phyloP scores from a whole-genome alignment of 495 filamentous ascomycete genomes.

The Podospora pseudoanserina region DNA sequence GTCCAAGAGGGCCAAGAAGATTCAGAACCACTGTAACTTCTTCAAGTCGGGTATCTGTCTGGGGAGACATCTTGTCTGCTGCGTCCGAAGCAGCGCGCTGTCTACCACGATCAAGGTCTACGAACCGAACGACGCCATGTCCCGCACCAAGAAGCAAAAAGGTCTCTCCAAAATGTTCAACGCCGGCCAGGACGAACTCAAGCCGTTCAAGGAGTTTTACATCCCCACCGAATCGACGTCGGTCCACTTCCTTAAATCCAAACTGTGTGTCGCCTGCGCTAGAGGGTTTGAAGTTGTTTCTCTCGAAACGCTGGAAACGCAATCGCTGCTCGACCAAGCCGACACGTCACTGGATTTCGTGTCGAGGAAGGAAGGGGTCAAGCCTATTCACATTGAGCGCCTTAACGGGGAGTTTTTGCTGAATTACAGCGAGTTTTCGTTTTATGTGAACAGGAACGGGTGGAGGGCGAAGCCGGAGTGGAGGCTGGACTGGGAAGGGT shows the following conservation, averaged over 20 bases:
- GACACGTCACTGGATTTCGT: slow-evolving; percentile 98
- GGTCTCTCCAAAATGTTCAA: slow-evolving; percentile 94
- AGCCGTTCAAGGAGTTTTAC: slow-evolving; percentile 98
- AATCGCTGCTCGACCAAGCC: slow-evolving; percentile 94
- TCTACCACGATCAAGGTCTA: slow-evolving; percentile 96
- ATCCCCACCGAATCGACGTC: slow-evolving; percentile 95
- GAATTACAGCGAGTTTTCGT: slow-evolving; percentile 96
- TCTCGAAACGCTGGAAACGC: slow-evolving; percentile 94
- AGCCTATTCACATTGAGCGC: slow-evolving; percentile 96
- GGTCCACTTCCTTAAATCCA: slow-evolving; percentile 95
- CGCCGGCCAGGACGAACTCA: slow-evolving; percentile 86
- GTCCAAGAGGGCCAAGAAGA: slow-evolving; percentile 89
- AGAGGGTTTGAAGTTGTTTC: slow-evolving; percentile 96
- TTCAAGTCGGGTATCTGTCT: slow-evolving; percentile 96
- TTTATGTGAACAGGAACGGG: slow-evolving; percentile 98
- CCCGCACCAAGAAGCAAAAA: slow-evolving; percentile 83
- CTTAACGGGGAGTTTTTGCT: slow-evolving; percentile 95
- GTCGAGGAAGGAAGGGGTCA: slow-evolving; percentile 82
- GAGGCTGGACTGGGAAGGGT: slow-evolving; percentile 96
- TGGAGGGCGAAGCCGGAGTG: slow-evolving; percentile 96
- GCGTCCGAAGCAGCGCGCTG: slow-evolving; percentile 83
- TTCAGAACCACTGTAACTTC: slow-evolving; percentile 94
- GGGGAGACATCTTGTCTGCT: slow-evolving; percentile 89
- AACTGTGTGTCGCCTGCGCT: slow-evolving; percentile 92
- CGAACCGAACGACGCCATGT: slow-evolving; percentile 89